phyloP scores from a whole-genome alignment of 495 filamentous ascomycete genomes.

The Neurospora sp. region DNA sequence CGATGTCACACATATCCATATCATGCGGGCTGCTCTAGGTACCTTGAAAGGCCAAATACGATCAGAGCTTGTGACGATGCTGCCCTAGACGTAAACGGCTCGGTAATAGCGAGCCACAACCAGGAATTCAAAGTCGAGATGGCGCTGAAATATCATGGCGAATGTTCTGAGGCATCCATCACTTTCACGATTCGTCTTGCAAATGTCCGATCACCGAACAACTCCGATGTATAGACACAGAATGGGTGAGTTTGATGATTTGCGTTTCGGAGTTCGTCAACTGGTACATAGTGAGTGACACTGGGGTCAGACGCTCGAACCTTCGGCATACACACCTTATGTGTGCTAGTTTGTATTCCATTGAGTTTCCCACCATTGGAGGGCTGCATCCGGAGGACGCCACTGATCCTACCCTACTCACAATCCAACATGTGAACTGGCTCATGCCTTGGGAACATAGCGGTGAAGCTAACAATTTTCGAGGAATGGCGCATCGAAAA shows the following conservation, averaged over 20 bases:
- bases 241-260: not conserved
- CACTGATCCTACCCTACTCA: not conserved
- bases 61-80: not conserved
- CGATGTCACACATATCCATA: not conserved
- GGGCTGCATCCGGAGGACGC: not conserved
- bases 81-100: not conserved
- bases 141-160: not conserved
- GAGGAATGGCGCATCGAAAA: not conserved
- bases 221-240: not conserved
- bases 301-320: not conserved
- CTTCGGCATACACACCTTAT: not conserved
- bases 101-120: not conserved
- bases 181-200: not conserved
- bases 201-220: not conserved
- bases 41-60: not conserved
- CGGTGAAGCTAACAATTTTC: not conserved
- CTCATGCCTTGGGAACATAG: not conserved
- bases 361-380: not conserved
- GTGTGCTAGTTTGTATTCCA: not conserved
- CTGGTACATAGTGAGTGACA: not conserved
- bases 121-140: not conserved
- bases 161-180: not conserved
- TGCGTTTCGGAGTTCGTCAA: not conserved
- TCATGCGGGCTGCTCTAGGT: not conserved
- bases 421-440: not conserved